Percentiles rank a stretch among this genome's conserved stretches.
Conservation (phyloP, 495 filamentous ascomycete genomes). For the Parathielavia hyrcaniae region DNA sequence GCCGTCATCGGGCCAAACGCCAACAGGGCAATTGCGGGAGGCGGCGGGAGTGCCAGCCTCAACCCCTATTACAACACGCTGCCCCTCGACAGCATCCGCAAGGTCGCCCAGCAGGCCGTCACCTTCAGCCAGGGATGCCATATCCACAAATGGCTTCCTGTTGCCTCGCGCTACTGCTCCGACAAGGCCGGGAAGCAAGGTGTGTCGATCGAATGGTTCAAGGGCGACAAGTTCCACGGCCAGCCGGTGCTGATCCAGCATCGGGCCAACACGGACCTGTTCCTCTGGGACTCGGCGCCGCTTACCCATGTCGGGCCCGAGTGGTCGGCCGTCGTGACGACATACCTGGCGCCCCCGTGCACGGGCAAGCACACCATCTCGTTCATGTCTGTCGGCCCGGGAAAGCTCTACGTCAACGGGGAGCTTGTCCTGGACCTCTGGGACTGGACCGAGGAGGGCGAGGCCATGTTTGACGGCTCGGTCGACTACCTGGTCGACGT, state of each 20-base stretch:
- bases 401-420: slow-evolving; percentile 61
- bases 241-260: slow-evolving; percentile 48
- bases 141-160: slow-evolving; percentile 59
- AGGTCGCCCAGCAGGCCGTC: slow-evolving; percentile 43
- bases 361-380: slow-evolving; percentile 67
- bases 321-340: slow-evolving; percentile 56
- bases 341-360: slow-evolving; percentile 45
- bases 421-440: slow-evolving; percentile 67
- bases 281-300: slow-evolving; percentile 64
- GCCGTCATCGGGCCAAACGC: slow-evolving; percentile 82
- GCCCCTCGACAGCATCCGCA: slow-evolving; percentile 51
- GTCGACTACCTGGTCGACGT: slow-evolving; percentile 50
- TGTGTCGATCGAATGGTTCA: slow-evolving; percentile 57
- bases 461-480: slow-evolving; percentile 56
- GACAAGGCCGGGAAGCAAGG: slow-evolving; percentile 51
- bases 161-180: slow-evolving; percentile 54
- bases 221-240: slow-evolving; percentile 56
- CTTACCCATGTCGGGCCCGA: slow-evolving; percentile 49
- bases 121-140: slow-evolving; percentile 51
- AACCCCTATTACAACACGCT: slow-evolving; percentile 70
- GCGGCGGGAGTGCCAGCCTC: slow-evolving; percentile 74
- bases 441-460: slow-evolving; percentile 61
- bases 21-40: slow-evolving; percentile 67
- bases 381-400: slow-evolving; percentile 69
- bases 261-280: slow-evolving; percentile 56